phyloP scores from a whole-genome alignment of 805 yeast genomes.

The Ogataea nitratoaversa region DNA sequence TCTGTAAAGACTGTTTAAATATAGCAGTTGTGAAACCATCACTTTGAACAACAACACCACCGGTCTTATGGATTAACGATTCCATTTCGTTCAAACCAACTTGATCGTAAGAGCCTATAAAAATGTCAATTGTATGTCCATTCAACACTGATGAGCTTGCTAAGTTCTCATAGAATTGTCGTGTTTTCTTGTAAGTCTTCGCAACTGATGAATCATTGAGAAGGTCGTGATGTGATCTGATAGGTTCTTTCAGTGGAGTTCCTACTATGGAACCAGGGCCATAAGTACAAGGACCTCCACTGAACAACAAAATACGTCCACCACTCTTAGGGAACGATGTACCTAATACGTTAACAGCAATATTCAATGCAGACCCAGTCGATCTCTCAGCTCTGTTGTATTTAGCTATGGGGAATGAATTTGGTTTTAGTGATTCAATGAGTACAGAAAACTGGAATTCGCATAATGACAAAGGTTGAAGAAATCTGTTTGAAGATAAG shows the following conservation, averaged over 20 bases:
- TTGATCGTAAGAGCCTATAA: conserved; percentile 67
- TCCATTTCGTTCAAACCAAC: conserved; percentile 68
- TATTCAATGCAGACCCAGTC: conserved; percentile 57
- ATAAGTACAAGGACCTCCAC: conserved; percentile 62
- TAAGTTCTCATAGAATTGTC: conserved; percentile 44
- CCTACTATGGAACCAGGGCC: conserved; percentile 65
- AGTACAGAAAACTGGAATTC: conserved; percentile 49
- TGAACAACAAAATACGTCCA: conserved; percentile 49
- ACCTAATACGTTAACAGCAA: conserved; percentile 38
- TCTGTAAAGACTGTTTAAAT: conserved; percentile 59
- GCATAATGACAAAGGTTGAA: conserved; percentile 43
- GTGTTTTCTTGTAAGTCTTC: conserved; percentile 40
- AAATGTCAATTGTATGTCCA: conserved; percentile 54
- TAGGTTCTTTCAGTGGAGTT: conserved; percentile 52
- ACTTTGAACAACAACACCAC: conserved; percentile 58
- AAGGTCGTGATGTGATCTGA: conserved; percentile 64
- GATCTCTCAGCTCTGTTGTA: conserved; percentile 48
- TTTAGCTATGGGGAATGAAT: conserved; percentile 43
- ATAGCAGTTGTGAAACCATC: conserved; percentile 66
- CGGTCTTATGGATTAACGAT: conserved; percentile 50
- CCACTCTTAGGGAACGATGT: conserved; percentile 44
- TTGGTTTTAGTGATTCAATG: conserved; percentile 44
- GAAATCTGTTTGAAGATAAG: conserved; percentile 35
- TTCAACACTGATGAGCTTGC: conserved; percentile 42
- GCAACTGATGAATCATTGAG: conserved; percentile 37